Conservation (phyloP, 345 rosid genomes). For the Eucalyptus regnans region DNA sequence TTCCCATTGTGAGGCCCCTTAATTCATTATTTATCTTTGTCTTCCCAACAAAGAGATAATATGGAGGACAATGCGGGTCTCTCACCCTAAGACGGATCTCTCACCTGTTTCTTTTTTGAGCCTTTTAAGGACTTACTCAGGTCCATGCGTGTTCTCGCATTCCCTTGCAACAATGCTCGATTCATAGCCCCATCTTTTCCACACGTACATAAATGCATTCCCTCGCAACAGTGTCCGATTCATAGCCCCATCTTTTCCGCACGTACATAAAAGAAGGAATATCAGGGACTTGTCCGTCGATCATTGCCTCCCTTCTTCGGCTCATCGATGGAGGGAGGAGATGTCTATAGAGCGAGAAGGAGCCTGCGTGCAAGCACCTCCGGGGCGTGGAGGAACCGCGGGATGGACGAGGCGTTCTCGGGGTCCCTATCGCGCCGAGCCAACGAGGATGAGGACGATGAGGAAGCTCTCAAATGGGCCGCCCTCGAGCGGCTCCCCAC, state of each 20-base stretch:
- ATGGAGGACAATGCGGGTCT: accelerated
- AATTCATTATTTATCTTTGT: too few species aligned
- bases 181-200: too few species aligned
- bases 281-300: neutral
- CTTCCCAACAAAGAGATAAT: accelerated
- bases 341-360: neutral
- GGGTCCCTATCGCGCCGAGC: slow-evolving; percentile 11
- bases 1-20: accelerated
- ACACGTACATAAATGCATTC: neutral
- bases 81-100: accelerated
- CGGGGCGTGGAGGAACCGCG: slow-evolving; percentile 5
- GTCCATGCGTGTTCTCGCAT: neutral
- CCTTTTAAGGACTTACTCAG: too few species aligned
- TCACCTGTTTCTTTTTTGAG: accelerated
- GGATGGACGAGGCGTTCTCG: slow-evolving; percentile 13
- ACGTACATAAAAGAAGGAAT: neutral
- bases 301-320: neutral
- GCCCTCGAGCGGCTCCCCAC: slow-evolving; percentile 54
- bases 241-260: too few species aligned
- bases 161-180: neutral
- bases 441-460: slow-evolving; percentile 32
- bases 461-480: slow-evolving; percentile 50
- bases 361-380: slow-evolving; percentile 6
- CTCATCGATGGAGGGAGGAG: slow-evolving; percentile 1
- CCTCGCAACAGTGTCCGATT: too few species aligned